phyloP scores from a whole-genome alignment of 305 asterid genomes.

The Ilex paraguariensis region DNA sequence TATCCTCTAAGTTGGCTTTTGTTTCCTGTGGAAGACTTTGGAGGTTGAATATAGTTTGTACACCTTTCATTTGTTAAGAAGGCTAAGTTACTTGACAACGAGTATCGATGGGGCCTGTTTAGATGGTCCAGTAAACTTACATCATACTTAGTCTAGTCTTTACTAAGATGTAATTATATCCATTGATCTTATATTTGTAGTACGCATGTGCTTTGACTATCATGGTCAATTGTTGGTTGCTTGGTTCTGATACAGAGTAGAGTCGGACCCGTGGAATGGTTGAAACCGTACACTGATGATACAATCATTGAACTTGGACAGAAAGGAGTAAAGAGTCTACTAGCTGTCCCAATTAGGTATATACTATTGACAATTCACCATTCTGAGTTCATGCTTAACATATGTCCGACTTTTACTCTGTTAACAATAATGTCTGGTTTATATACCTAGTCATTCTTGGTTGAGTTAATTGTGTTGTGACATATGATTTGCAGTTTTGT shows the following conservation, averaged over 20 bases:
- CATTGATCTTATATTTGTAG: no score
- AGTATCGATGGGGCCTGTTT: not conserved
- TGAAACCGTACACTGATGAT: conserved; percentile 97
- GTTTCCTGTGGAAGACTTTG: no score
- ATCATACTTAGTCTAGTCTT: conserved; percentile 1
- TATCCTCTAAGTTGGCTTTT: no score
- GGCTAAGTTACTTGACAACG: no score
- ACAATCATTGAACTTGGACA: conserved; percentile 82
- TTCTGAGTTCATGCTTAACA: not conserved
- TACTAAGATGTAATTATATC: not conserved
- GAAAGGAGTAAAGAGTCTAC: conserved; percentile 89
- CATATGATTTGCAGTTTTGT: conserved; percentile 59
- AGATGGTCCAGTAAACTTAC: not conserved
- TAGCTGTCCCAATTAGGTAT: conserved; percentile 98
- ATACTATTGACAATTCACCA: not conserved
- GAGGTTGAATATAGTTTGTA: no score
- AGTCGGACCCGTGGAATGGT: conserved; percentile 99
- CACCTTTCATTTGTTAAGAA: no score
- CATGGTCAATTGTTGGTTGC: conserved; percentile 7
- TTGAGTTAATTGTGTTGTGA: not conserved
- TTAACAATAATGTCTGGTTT: not conserved
- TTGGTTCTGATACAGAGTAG: conserved; percentile 72
- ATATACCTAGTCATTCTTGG: not conserved
- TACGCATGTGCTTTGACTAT: not conserved
- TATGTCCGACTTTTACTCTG: no score